These are phyloP conservation scores for Xylariaceae sp. DNA, from an alignment of 2,329 filamentous ascomycete species.

Conservation along the genomic window DNA sequence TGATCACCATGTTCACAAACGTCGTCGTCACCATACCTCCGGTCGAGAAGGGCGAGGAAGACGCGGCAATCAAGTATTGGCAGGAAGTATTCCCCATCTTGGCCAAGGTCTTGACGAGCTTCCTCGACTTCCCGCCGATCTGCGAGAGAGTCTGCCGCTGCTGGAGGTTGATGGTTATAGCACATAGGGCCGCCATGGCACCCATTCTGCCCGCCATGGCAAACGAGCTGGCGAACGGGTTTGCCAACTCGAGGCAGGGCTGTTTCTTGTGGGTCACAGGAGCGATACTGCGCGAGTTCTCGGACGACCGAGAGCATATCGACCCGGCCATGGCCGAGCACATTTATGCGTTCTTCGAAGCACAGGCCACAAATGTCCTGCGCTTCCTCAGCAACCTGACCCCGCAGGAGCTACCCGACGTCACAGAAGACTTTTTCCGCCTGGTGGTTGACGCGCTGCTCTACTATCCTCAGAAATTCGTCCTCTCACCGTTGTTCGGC, in stretches of 20 bases:
- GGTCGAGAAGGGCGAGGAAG: slow-evolving; percentile 64
- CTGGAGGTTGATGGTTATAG: slow-evolving; percentile 96
- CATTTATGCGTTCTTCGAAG: slow-evolving; percentile 92
- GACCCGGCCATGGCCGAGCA: slow-evolving; percentile 75
- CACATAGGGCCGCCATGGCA: slow-evolving; percentile 83
- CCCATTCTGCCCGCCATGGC: slow-evolving; percentile 81
- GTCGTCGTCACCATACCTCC: slow-evolving; percentile 63
- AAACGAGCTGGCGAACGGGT: slow-evolving; percentile 80
- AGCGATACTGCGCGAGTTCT: slow-evolving; percentile 91
- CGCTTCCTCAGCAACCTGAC: slow-evolving; percentile 82
- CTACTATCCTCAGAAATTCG: slow-evolving; percentile 81
- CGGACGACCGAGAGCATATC: slow-evolving; percentile 80
- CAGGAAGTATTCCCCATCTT: slow-evolving; percentile 87
- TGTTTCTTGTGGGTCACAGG: slow-evolving; percentile 99
- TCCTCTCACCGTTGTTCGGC: slow-evolving; percentile 71
- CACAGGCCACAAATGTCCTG: slow-evolving; percentile 84
- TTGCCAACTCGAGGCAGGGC: slow-evolving; percentile 79
- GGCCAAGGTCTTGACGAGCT: slow-evolving; percentile 80
- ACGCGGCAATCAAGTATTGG: slow-evolving; percentile 94
- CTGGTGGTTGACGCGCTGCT: slow-evolving; percentile 85
- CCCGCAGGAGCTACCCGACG: slow-evolving; percentile 65
- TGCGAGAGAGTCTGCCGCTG: slow-evolving; percentile 90
- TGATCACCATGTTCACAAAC: slow-evolving; percentile 88
- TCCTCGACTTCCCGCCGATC: slow-evolving; percentile 79
- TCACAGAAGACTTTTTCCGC: slow-evolving; percentile 96